Evolutionary conservation across 2,329 filamentous ascomycete genomes (phyloP).

Genomic region (Exophiala bonariae): DNA sequence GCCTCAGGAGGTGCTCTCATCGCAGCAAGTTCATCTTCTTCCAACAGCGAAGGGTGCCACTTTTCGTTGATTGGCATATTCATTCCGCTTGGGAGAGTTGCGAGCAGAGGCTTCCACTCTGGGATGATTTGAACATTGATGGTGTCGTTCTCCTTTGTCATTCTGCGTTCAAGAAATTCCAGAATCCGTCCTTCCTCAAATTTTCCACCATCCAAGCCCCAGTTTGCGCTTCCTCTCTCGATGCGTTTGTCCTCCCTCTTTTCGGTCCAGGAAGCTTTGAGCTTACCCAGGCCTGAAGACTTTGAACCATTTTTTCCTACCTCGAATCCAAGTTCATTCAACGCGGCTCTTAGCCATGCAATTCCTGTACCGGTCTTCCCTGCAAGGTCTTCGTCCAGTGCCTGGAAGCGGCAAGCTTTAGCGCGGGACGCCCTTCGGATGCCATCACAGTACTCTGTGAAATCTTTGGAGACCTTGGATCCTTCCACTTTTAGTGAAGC

Average conservation of each 20-base stretch:
- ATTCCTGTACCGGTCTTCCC: constrained; percentile 82
- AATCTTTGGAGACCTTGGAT: constrained; percentile 61
- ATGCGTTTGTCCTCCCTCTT: constrained; percentile 61
- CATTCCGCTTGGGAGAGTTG: constrained; percentile 81
- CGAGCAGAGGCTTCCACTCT: constrained; percentile 67
- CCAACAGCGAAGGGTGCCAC: constrained; percentile 66
- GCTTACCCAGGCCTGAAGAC: constrained; percentile 22
- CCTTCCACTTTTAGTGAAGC: constrained; percentile 47
- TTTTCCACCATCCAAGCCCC: constrained; percentile 82
- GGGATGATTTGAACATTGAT: constrained; percentile 80
- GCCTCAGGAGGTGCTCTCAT: constrained; percentile 60
- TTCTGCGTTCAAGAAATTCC: constrained; percentile 83
- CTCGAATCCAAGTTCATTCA: constrained; percentile 49
- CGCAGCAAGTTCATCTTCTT: constrained; percentile 59
- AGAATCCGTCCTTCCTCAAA: constrained; percentile 82
- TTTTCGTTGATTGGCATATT: constrained; percentile 66
- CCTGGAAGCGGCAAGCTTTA: constrained; percentile 87
- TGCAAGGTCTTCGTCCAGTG: constrained; percentile 80
- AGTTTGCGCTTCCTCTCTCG: constrained; percentile 63
- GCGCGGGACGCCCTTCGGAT: constrained; percentile 73
- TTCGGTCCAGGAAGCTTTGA: constrained; percentile 29
- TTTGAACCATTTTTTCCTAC: constrained; percentile 30
- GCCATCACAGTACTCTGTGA: constrained; percentile 74
- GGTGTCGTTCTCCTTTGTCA: constrained; percentile 92
- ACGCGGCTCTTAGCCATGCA: constrained; percentile 79